Percentiles rank a stretch among this genome's conserved stretches.
These are phyloP conservation scores for Sanghuangporus baumii DNA, from an alignment of 1,284 basidiomycete species.

Conservation along the genomic window DNA sequence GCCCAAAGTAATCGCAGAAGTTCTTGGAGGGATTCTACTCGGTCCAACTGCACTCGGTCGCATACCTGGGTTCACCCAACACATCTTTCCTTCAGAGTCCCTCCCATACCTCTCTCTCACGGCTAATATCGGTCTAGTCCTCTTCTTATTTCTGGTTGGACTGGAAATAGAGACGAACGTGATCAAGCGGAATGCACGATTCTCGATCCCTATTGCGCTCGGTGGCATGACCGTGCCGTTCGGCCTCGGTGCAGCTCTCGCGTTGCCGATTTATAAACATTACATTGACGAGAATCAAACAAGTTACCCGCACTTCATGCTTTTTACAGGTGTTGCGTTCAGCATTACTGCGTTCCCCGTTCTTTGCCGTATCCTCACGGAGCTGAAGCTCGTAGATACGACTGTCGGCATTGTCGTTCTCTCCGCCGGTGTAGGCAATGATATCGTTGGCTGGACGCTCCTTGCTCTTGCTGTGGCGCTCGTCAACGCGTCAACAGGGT, in stretches of 20 bases:
- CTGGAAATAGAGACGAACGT: slow-evolving; percentile 81
- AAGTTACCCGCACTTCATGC: slow-evolving; percentile 83
- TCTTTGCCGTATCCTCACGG: slow-evolving; percentile 83
- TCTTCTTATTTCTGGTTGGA: slow-evolving; percentile 91
- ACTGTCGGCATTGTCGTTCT: slow-evolving; percentile 92
- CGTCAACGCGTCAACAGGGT: slow-evolving; percentile 74
- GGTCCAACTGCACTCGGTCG: slow-evolving; percentile 76
- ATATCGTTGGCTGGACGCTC: slow-evolving; percentile 72
- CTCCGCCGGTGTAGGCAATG: slow-evolving; percentile 92
- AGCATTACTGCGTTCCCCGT: slow-evolving; percentile 95
- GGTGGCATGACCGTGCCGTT: slow-evolving; percentile 79
- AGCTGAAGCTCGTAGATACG: slow-evolving; percentile 82
- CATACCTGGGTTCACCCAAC: slow-evolving; percentile 74
- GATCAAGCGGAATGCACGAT: slow-evolving; percentile 60
- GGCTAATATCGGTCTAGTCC: slow-evolving; percentile 89
- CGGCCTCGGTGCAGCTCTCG: slow-evolving; percentile 78
- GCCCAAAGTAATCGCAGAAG: slow-evolving; percentile 83
- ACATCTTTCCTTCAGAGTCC: slow-evolving; percentile 76
- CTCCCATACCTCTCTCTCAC: slow-evolving; percentile 79
- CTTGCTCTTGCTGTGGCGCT: slow-evolving; percentile 86
- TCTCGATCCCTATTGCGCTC: slow-evolving; percentile 46
- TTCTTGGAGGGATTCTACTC: slow-evolving; percentile 87
- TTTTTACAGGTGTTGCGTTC: slow-evolving; percentile 90
- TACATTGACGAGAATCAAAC: slow-evolving; percentile 67
- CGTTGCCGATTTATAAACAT: slow-evolving; percentile 73